phyloP scores from a whole-genome alignment of 2,329 filamentous ascomycete genomes.

The Daldinia eschscholtzii region DNA sequence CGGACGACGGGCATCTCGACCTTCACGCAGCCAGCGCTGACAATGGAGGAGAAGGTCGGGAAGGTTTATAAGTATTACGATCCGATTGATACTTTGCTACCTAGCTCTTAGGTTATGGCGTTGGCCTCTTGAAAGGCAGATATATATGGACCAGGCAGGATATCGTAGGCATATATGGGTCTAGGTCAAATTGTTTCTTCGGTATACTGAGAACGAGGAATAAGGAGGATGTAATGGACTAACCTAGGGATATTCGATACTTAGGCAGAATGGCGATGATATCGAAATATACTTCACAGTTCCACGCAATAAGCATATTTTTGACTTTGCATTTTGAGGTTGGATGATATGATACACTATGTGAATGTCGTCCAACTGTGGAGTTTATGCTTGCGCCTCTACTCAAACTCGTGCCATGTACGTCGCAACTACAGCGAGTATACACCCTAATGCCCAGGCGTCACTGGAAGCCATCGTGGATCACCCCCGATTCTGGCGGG shows the following conservation, averaged over 20 bases:
- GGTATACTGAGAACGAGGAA: neutral
- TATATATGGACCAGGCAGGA: neutral
- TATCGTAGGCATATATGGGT: neutral
- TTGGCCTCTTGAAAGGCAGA: neutral
- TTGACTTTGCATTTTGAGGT: neutral
- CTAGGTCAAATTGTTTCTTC: neutral
- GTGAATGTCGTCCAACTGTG: neutral
- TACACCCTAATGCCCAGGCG: too few relatives aligned
- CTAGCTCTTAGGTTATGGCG: too few relatives aligned
- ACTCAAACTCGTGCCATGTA: too few relatives aligned
- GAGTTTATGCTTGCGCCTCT: too few relatives aligned
- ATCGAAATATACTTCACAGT: neutral
- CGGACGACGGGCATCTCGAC: slow-evolving; percentile 64
- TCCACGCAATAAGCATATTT: neutral
- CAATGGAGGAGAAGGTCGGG: slow-evolving; percentile 58
- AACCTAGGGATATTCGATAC: neutral
- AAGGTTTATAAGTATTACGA: slow-evolving; percentile 70
- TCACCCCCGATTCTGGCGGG: too few relatives aligned
- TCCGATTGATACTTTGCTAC: slow-evolving; percentile 21
- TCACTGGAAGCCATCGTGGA: too few relatives aligned
- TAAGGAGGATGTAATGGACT: neutral
- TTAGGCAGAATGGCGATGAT: neutral
- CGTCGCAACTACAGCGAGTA: too few relatives aligned
- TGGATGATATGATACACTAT: neutral
- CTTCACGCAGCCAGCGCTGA: slow-evolving; percentile 68